These are phyloP conservation scores for Aureoboletus auriporus DNA, from an alignment of 768 basidiomycete species.

Conservation along the genomic window DNA sequence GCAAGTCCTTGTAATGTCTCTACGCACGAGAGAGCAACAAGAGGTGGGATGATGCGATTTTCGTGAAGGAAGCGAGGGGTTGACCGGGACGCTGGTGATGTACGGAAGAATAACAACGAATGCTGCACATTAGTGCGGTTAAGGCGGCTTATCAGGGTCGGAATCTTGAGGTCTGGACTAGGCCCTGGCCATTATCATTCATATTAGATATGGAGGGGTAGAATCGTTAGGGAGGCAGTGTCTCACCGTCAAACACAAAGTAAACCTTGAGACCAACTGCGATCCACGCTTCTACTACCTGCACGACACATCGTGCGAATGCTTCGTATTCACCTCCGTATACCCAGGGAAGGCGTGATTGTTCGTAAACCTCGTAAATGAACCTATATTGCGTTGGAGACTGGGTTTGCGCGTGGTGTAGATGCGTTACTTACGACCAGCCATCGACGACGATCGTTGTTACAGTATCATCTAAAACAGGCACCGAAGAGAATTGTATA, in stretches of 20 bases:
- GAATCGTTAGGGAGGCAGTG: constrained; percentile 14
- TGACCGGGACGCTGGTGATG: constrained; percentile 60
- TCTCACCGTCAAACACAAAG: constrained; percentile 80
- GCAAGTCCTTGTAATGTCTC: constrained; percentile 45
- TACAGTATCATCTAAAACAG: constrained; percentile 6
- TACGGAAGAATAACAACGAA: constrained; percentile 75
- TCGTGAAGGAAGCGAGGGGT: constrained; percentile 67
- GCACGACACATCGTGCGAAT: constrained; percentile 46
- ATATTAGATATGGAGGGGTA: constrained; percentile 8
- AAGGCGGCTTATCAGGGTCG: constrained; percentile 58
- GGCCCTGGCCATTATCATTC: constrained; percentile 45
- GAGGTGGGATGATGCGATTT: constrained; percentile 70
- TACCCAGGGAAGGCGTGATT: constrained; percentile 71
- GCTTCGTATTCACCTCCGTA: constrained; percentile 78
- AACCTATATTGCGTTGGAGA: constrained; percentile 45
- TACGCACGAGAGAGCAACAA: constrained; percentile 55
- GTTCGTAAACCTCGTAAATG: constrained; percentile 63
- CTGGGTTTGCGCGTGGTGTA: neutral
- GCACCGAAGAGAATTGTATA: constrained; percentile 23
- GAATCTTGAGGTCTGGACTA: constrained; percentile 67
- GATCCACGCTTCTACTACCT: constrained; percentile 64
- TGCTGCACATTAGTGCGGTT: constrained; percentile 56
- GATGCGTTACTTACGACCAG: constrained; percentile 68
- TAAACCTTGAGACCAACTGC: constrained; percentile 57
- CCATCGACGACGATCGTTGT: constrained; percentile 72